These are phyloP conservation scores for Fusarium torulosum DNA, from an alignment of 2,329 filamentous ascomycete species.

Conservation along the genomic window DNA sequence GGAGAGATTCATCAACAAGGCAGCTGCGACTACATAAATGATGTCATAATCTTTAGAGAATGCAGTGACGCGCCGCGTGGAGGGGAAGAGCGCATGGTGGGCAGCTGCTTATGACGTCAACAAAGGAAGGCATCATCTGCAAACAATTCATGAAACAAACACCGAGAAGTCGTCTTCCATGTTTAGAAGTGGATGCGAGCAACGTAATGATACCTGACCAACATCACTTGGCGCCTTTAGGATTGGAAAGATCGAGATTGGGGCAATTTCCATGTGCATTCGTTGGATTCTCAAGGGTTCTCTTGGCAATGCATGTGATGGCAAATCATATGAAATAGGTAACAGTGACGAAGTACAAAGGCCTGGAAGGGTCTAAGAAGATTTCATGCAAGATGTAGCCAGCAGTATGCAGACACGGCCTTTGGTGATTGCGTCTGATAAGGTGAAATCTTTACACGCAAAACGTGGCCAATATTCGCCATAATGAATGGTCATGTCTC, in stretches of 20 bases:
- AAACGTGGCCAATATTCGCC: conserved; percentile 32
- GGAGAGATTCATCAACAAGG: conserved; percentile 27
- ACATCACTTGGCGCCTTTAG: conserved; percentile 12
- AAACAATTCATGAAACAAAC: conserved; percentile 21
- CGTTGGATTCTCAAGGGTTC: neutral
- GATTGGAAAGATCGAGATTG: conserved; percentile 24
- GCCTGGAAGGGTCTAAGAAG: neutral
- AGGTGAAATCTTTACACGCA: conserved; percentile 17
- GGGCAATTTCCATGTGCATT: neutral
- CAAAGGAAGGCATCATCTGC: conserved; percentile 1
- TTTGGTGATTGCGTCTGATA: conserved; percentile 28
- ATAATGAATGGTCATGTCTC: conserved; percentile 41
- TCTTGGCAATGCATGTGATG: conserved; percentile 34
- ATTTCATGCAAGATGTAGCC: neutral
- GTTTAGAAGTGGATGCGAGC: conserved; percentile 12
- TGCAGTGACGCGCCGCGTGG: conserved; percentile 28
- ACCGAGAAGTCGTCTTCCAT: conserved; percentile 14
- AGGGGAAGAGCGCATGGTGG: conserved; percentile 8
- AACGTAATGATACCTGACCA: conserved; percentile 36
- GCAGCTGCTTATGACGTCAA: conserved; percentile 39
- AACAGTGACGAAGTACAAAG: neutral
- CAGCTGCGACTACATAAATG: conserved; percentile 24
- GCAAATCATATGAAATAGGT: neutral
- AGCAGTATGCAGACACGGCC: neutral
- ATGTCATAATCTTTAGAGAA: conserved; percentile 40